Conservation (phyloP, 2,329 filamentous ascomycete species). For the Fusarium sp. region DNA sequence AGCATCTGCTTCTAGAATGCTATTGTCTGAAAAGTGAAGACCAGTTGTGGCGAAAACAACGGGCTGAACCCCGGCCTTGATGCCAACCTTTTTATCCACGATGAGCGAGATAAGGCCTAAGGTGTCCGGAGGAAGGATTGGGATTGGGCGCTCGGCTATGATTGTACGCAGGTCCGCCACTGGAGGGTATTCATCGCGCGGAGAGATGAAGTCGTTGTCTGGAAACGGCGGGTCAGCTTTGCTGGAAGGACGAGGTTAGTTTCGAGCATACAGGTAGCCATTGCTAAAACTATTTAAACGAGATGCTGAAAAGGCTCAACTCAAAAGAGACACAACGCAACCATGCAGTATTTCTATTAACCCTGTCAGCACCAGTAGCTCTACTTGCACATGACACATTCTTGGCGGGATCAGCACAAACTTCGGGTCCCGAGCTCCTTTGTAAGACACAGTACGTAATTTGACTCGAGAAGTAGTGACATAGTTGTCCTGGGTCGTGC, state of each 20-base stretch:
- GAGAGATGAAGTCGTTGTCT: neutral
- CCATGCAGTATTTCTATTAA: neutral
- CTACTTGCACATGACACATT: neutral
- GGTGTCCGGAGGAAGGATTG: neutral
- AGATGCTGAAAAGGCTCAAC: too few species aligned
- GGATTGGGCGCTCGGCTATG: slow-evolving; percentile 16
- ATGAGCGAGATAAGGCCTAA: slow-evolving; percentile 10
- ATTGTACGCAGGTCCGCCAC: slow-evolving; percentile 8
- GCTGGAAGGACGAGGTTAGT: neutral
- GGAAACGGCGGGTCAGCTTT: neutral
- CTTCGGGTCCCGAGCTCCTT: neutral
- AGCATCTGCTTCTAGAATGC: neutral
- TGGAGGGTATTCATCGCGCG: neutral
- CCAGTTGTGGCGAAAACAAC: slow-evolving; percentile 4
- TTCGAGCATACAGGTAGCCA: neutral
- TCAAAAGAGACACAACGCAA: neutral
- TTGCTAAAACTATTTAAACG: neutral
- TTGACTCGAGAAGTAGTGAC: too few species aligned
- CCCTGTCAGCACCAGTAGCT: neutral
- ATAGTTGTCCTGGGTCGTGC: too few species aligned
- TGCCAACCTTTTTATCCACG: neutral
- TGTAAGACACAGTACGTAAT: neutral
- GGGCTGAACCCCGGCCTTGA: slow-evolving; percentile 18
- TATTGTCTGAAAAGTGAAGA: slow-evolving; percentile 22
- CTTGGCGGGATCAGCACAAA: neutral